A percentile compares a stretch with the other conserved stretches of the same genome.
Evolutionary conservation across 2,329 filamentous ascomycete species (phyloP).

Genomic region (Neopestalotiopsis sp.): DNA sequence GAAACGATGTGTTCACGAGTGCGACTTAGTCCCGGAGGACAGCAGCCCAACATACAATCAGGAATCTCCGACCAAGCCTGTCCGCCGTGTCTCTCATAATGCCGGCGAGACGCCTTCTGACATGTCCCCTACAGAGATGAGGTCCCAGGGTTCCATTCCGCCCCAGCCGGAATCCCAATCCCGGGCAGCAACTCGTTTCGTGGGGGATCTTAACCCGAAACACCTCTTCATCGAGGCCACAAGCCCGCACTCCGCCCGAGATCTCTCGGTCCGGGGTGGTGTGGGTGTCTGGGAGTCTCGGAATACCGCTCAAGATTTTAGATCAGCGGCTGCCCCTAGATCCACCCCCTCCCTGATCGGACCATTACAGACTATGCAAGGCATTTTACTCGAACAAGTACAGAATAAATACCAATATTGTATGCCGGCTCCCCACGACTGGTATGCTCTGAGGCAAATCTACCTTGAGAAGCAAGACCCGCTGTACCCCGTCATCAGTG

Average conservation of each 20-base stretch:
- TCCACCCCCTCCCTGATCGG: slow-evolving; percentile 17
- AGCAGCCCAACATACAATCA: slow-evolving; percentile 1
- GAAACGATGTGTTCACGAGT: slow-evolving; percentile 23
- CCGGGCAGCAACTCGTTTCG: slow-evolving; percentile 50
- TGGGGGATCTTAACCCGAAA: slow-evolving; percentile 65
- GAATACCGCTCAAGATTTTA: background rate
- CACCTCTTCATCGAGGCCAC: slow-evolving; percentile 63
- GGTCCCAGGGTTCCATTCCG: slow-evolving; percentile 6
- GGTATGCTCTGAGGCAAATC: slow-evolving; percentile 47
- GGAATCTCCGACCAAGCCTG: slow-evolving; percentile 10
- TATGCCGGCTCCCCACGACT: slow-evolving; percentile 53
- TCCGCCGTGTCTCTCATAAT: background rate
- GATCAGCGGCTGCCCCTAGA: background rate
- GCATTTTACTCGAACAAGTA: slow-evolving; percentile 44
- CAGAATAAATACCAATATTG: slow-evolving; percentile 51
- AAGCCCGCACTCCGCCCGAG: slow-evolving; percentile 40
- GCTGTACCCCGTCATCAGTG: slow-evolving; percentile 57
- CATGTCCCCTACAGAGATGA: background rate
- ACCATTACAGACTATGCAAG: slow-evolving; percentile 32
- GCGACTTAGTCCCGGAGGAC: background rate
- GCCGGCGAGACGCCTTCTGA: background rate
- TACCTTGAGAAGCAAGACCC: slow-evolving; percentile 60
- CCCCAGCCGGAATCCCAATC: slow-evolving; percentile 33
- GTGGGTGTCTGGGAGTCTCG: slow-evolving; percentile 60
- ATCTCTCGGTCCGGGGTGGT: slow-evolving; percentile 53